Conservation (phyloP, 257 asterid species). For the Plantago major region DNA sequence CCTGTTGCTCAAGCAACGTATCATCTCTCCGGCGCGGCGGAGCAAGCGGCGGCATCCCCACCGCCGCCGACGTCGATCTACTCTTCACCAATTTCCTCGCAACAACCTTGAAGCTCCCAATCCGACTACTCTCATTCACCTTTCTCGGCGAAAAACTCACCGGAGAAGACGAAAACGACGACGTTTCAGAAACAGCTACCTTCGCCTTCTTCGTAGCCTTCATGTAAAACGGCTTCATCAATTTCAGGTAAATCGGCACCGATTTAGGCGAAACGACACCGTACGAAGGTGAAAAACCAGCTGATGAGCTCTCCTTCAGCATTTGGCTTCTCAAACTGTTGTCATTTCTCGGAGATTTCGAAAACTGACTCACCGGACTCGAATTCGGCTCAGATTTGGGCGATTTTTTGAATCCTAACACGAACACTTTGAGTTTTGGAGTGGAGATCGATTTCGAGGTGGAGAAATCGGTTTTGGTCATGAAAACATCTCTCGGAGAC, state of each 20-base stretch:
- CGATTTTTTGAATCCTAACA: conserved; percentile 35
- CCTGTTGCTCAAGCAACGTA: conserved; percentile 54
- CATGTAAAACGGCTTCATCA: conserved; percentile 61
- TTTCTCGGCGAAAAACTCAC: conserved; percentile 38
- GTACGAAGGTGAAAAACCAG: neutral
- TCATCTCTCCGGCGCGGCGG: conserved; percentile 62
- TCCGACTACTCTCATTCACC: conserved; percentile 40
- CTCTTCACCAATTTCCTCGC: conserved; percentile 57
- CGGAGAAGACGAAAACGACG: too few relatives aligned
- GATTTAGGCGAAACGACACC: conserved; percentile 31
- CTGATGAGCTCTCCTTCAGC: conserved; percentile 30
- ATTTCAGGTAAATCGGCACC: conserved; percentile 51
- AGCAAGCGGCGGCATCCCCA: conserved; percentile 28
- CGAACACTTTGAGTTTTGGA: conserved; percentile 41
- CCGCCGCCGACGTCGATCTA: conserved; percentile 52
- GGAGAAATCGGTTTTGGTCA: too few relatives aligned
- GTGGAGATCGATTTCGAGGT: too few relatives aligned
- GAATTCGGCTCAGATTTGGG: conserved; percentile 30
- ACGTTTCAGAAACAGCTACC: conserved; percentile 33
- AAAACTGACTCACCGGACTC: conserved; percentile 28
- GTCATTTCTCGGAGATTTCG: conserved; percentile 36
- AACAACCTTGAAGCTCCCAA: conserved; percentile 51
- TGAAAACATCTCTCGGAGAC: too few relatives aligned
- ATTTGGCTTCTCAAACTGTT: conserved; percentile 62
- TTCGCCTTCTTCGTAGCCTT: conserved; percentile 46